Conservation (phyloP, 306 rosid species). For the Lathyrus aphaca region DNA sequence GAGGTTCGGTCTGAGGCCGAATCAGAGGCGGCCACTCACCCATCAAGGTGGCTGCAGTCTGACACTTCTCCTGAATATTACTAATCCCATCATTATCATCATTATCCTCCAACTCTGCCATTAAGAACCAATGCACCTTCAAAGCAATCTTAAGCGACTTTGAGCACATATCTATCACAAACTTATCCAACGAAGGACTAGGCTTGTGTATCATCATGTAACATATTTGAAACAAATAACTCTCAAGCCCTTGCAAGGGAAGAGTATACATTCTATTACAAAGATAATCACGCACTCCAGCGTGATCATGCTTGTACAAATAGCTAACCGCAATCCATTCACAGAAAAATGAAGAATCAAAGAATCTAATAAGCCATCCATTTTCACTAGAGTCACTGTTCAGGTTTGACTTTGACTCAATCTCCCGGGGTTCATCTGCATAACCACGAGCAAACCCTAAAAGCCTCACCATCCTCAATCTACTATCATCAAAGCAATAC, state of each 20-base stretch:
- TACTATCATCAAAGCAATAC: slow-evolving; percentile 47
- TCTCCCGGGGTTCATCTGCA: slow-evolving; percentile 83
- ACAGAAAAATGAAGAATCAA: slow-evolving; percentile 95
- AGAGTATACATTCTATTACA: slow-evolving; percentile 97
- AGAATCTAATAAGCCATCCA: slow-evolving; percentile 98
- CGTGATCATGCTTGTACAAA: slow-evolving; percentile 92
- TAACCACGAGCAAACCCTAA: slow-evolving; percentile 71
- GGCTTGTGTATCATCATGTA: slow-evolving; percentile 97
- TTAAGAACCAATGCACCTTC: slow-evolving; percentile 94
- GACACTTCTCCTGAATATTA: slow-evolving; percentile 91
- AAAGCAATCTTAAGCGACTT: slow-evolving; percentile 90
- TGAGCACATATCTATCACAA: slow-evolving; percentile 87
- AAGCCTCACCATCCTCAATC: slow-evolving; percentile 85
- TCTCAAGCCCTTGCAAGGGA: slow-evolving; percentile 88
- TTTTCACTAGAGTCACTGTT: slow-evolving; percentile 82
- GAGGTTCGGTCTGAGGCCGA: slow-evolving; percentile 57
- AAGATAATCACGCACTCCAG: slow-evolving; percentile 96
- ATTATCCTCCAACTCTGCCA: slow-evolving; percentile 94
- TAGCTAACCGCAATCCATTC: slow-evolving; percentile 99
- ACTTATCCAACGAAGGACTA: slow-evolving; percentile 93
- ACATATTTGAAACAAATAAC: slow-evolving; percentile 97
- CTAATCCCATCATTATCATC: slow-evolving; percentile 95
- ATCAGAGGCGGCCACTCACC: slow-evolving; percentile 92
- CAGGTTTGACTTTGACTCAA: slow-evolving; percentile 63
- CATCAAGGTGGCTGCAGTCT: slow-evolving; percentile 85